Percentiles rank a stretch among this genome's conserved stretches.
Evolutionary conservation across 139 green algal species (phyloP).

Genomic region (Deuterostichococcus epilithicus): DNA sequence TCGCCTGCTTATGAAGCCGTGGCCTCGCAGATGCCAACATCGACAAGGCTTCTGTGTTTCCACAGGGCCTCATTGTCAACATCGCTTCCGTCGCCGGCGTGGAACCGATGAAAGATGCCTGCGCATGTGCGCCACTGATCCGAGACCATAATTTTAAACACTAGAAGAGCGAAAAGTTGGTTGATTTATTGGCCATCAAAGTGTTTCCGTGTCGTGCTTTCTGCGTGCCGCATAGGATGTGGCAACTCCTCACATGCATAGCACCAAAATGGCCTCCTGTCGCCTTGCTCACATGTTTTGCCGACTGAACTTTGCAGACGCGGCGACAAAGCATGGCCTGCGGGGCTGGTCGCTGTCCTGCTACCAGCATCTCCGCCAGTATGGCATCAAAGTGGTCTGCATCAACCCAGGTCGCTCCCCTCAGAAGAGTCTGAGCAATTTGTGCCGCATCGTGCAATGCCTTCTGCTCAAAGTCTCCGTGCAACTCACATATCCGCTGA

Average conservation of each 20-base stretch:
- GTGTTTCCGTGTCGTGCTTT: too few relatives aligned
- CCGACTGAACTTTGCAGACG: constrained; percentile 9
- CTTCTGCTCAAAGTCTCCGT: too few relatives aligned
- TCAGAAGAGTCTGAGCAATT: too few relatives aligned
- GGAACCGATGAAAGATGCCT: constrained; percentile 21
- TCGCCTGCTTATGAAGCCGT: neutral
- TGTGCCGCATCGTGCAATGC: too few relatives aligned
- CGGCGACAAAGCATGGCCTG: constrained; percentile 39
- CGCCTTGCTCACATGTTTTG: too few relatives aligned
- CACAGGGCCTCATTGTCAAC: constrained; percentile 42
- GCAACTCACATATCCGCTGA: too few relatives aligned
- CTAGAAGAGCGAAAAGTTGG: too few relatives aligned
- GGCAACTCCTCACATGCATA: too few relatives aligned
- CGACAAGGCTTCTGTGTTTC: neutral
- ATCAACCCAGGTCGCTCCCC: constrained; percentile 24
- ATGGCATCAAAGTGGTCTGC: constrained; percentile 42
- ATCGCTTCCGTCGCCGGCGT: constrained; percentile 31
- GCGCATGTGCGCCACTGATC: constrained; percentile 17
- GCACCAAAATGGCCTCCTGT: too few relatives aligned
- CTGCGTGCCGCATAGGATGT: too few relatives aligned
- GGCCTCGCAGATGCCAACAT: neutral
- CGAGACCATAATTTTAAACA: too few relatives aligned
- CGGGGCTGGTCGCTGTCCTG: constrained; percentile 29
- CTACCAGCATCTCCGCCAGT: constrained; percentile 18
- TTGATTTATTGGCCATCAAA: too few relatives aligned